These are phyloP conservation scores for Mucor velutinosus DNA, from an alignment of 371 early-diverging fungal species.

Conservation along the genomic window DNA sequence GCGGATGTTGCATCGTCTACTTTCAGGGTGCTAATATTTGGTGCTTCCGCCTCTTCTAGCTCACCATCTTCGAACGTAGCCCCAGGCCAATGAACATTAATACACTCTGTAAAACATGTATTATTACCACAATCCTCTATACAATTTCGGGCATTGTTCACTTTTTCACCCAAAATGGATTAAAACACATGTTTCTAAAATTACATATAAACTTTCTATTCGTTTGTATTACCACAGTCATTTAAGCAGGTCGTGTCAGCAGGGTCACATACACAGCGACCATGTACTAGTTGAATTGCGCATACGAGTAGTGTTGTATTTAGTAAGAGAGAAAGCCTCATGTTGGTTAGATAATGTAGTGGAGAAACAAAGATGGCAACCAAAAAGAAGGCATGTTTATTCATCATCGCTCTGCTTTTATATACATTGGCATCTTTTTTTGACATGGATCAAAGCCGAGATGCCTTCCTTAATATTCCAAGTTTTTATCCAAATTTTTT, in stretches of 20 bases:
- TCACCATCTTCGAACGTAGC: conserved; percentile 1
- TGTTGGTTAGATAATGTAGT: background rate
- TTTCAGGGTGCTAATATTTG: background rate
- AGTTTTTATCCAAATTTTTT: background rate
- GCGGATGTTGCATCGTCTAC: background rate
- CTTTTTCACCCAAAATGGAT: conserved; percentile 9
- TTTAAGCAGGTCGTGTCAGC: conserved; percentile 12
- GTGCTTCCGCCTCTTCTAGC: background rate
- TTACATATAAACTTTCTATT: background rate
- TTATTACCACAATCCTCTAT: conserved; percentile 7
- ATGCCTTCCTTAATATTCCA: background rate
- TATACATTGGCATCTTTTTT: background rate
- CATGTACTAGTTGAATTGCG: background rate
- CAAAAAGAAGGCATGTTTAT: background rate
- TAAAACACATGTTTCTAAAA: conserved; percentile 8
- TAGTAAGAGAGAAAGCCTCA: background rate
- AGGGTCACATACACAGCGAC: conserved; percentile 18
- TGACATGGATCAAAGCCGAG: background rate
- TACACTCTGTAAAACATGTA: conserved; percentile 9
- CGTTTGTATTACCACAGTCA: conserved; percentile 20
- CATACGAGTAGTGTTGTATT: background rate
- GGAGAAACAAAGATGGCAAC: background rate
- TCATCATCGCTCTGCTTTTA: background rate
- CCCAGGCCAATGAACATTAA: conserved; percentile 17
- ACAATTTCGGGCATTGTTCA: conserved; percentile 11